Conservation (phyloP, 2,329 filamentous ascomycete genomes). For the Pyrenophora tritici-repentis region DNA sequence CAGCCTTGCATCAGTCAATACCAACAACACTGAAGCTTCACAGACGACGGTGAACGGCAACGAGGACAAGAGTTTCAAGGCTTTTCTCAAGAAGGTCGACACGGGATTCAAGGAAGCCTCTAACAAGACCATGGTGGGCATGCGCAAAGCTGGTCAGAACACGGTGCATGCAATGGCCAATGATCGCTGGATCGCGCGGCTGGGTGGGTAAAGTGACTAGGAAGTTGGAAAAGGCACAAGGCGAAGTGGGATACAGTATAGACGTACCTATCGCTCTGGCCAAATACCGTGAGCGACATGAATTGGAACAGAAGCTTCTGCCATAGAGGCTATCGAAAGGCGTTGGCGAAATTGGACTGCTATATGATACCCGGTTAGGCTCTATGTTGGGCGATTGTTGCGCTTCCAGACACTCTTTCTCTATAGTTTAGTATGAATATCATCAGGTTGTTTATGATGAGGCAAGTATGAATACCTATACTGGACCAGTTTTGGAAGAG, state of each 20-base stretch:
- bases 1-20: slow-evolving; percentile 28
- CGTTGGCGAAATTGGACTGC: neutral
- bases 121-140: slow-evolving; percentile 50
- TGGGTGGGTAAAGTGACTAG: slow-evolving; percentile 57
- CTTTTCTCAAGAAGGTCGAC: slow-evolving; percentile 32
- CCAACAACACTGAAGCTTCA: slow-evolving; percentile 19
- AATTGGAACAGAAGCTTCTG: slow-evolving; percentile 44
- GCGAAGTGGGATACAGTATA: slow-evolving; percentile 58
- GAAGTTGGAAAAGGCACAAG: slow-evolving; percentile 56
- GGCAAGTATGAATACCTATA: too few relatives aligned
- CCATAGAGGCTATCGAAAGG: slow-evolving; percentile 12
- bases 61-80: slow-evolving; percentile 31
- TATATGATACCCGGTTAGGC: slow-evolving; percentile 9
- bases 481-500: too few relatives aligned
- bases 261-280: slow-evolving; percentile 53
- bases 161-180: slow-evolving; percentile 54
- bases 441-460: too few relatives aligned
- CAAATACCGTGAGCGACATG: slow-evolving; percentile 45
- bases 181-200: slow-evolving; percentile 60
- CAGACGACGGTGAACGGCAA: slow-evolving; percentile 13
- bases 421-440: too few relatives aligned
- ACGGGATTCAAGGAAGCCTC: slow-evolving; percentile 39
- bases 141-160: slow-evolving; percentile 54
- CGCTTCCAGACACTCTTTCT: too few relatives aligned
- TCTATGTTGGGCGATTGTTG: too few relatives aligned